These are phyloP conservation scores for Wickerhamiella azyma DNA, from an alignment of 805 yeast genomes.

Conservation along the genomic window DNA sequence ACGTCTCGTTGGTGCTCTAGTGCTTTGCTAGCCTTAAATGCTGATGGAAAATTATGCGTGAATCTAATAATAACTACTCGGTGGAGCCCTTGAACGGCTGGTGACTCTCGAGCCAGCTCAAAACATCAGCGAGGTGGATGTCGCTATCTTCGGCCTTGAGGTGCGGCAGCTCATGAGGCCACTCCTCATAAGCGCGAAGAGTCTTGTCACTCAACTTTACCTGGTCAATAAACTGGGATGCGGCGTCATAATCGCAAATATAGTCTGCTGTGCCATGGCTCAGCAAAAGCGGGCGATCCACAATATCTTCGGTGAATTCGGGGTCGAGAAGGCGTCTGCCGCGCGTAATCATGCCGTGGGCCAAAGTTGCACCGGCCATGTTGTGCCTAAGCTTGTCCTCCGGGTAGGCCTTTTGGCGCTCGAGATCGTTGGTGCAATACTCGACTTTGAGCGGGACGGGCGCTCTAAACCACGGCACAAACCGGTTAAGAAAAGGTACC, in stretches of 20 bases:
- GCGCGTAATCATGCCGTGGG: slow-evolving; percentile 26
- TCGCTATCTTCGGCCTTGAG: slow-evolving; percentile 11
- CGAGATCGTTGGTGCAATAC: slow-evolving; percentile 21
- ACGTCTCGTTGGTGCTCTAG: too few relatives aligned
- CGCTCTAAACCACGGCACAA: slow-evolving; percentile 21
- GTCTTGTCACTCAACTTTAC: slow-evolving; percentile 16
- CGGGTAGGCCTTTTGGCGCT: slow-evolving; percentile 13
- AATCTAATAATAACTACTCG: background rate
- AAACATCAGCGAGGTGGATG: slow-evolving; percentile 12
- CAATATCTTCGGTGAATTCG: slow-evolving; percentile 18
- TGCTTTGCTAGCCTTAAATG: too few relatives aligned
- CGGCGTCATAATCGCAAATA: slow-evolving; percentile 14
- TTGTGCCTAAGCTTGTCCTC: slow-evolving; percentile 21
- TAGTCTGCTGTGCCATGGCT: slow-evolving; percentile 29
- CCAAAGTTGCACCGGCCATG: slow-evolving; percentile 22
- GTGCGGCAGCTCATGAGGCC: slow-evolving; percentile 20
- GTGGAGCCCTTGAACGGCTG: too few relatives aligned
- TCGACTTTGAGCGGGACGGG: slow-evolving; percentile 18
- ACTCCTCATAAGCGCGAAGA: slow-evolving; percentile 13
- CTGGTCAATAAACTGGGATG: slow-evolving; percentile 11
- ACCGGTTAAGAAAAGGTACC: slow-evolving; percentile 20
- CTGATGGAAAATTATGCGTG: too few relatives aligned
- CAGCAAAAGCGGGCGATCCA: slow-evolving; percentile 26
- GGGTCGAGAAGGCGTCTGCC: slow-evolving; percentile 24
- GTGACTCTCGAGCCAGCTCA: slow-evolving; percentile 16